Base-by-base conservation (phyloP, 2,329 filamentous ascomycete species). In the Fusarium sublunatum region DNA sequence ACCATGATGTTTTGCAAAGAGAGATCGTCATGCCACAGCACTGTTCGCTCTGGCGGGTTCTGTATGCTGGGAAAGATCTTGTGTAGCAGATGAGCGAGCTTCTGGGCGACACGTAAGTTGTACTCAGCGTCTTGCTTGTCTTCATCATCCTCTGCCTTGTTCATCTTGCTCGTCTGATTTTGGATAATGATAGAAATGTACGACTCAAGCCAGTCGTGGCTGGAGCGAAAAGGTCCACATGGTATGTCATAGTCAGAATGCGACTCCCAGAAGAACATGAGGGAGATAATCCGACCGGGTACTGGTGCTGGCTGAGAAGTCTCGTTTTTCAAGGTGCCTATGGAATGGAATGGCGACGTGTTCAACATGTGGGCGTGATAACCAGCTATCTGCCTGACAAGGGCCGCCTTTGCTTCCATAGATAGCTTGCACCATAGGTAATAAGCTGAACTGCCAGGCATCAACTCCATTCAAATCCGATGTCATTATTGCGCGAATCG, bases 1-100 rank as follows among this genome's bases (percentile, higher is more conserved):
- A 81, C 73, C 25, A 81, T 60, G 8, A 82, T 76, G 52, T 82
- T 81, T 3, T 70, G 58, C 7, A 73, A 56, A 1, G 68, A 72
- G 1, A 81, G 65, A 41, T 81, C 77, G 22, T 78, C 56, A 28
- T 70, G 77, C 38, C 66, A 75, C 2, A 81, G 58, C 0, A 75
- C 64, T 5, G 73, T 77, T n/a, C 53, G 59, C 56, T 78, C 74
- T 4, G 68, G 53, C 0, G 56, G 61, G 25, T 65, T 42, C 7
- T 70, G 53, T 4, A 59, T 43, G 6, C 56, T 32, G 8, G 75
- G 73, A 47, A 77, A 78, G 31, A 75, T 53, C 34, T 66, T 71
- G 26, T 72, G 73, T 3, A 79, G 61, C 3, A 77, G 50, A 11
- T 49, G 34, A 0, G 68, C 54, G 13, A 80, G 69, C 52, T 68